These are phyloP conservation scores for Bathelium albidoporum DNA, from an alignment of 495 filamentous ascomycete genomes.

Conservation along the genomic window DNA sequence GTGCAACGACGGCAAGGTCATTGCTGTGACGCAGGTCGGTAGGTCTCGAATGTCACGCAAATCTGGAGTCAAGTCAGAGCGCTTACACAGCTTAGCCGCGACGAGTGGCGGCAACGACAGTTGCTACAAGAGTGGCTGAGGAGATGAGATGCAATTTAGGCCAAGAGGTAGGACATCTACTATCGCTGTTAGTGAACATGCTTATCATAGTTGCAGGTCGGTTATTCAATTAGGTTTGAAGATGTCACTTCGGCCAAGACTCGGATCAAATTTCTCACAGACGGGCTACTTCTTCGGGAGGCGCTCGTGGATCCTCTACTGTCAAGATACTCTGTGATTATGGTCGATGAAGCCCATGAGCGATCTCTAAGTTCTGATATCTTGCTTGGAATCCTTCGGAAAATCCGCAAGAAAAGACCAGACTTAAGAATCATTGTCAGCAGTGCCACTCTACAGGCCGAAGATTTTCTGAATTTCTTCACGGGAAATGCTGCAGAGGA, in stretches of 20 bases:
- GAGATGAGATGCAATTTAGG: conserved; percentile 86
- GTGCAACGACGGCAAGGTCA: conserved; percentile 70
- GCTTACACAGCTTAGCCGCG: conserved; percentile 52
- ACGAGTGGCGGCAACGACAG: conserved; percentile 84
- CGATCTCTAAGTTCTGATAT: conserved; percentile 90
- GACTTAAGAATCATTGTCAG: conserved; percentile 86
- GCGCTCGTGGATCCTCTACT: conserved; percentile 86
- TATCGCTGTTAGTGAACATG: background rate
- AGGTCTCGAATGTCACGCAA: conserved; percentile 4
- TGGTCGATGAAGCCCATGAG: conserved; percentile 98
- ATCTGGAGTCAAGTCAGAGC: background rate
- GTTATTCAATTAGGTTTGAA: conserved; percentile 94
- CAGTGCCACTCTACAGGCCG: conserved; percentile 87
- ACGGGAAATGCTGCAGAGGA: conserved; percentile 33
- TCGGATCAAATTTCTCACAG: conserved; percentile 90
- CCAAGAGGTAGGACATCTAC: conserved; percentile 46
- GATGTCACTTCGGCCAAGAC: conserved; percentile 84
- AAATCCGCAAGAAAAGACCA: conserved; percentile 70
- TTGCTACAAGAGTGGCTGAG: conserved; percentile 82
- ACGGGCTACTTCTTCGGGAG: conserved; percentile 89
- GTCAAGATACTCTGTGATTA: conserved; percentile 90
- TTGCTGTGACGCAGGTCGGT: conserved; percentile 84
- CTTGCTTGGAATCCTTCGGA: conserved; percentile 87
- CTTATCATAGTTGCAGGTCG: conserved; percentile 42
- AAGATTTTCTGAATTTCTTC: conserved; percentile 82